Evolutionary conservation across 2,329 filamentous ascomycete species (phyloP), one percentile per base, ranked within the genome.

Genomic region (Sarocladiaceae sp.): DNA sequence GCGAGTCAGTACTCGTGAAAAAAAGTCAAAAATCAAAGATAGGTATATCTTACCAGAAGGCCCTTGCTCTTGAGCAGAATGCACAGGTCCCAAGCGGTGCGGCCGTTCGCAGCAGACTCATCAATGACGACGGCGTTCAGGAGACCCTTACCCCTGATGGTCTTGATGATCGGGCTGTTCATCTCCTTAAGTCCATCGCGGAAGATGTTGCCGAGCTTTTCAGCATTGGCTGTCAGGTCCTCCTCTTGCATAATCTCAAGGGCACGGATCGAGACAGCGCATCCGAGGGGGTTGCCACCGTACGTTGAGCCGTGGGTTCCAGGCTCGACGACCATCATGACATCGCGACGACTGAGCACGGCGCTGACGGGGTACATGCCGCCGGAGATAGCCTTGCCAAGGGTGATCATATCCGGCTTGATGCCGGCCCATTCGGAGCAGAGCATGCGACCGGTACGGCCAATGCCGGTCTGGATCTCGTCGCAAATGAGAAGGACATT

Each of bases 331-430:
- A 91, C 93, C 53, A 96, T 78, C 90, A 98, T 96, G 51, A 97
- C 75, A 46, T 96, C 90, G 68, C 85, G 89, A 57, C 82, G 82
- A 50, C 85, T 84, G 43, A 98, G 75, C 40, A 98, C 90, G 57
- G 84, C 89, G 49, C 89, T 95, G 47, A 98, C 93, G n/a, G 93
- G 93, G 69, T 98, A 98, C 85, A 97, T 93, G 65, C 93, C 93
- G 51, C 93, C 93, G 26, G 89, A 95, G 62, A 98, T 95, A 55
- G 93, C 93, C 73, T 98, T 98, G 60, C 93, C 93, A 26, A 98
- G 81, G 39, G 95, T 83, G 19, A 98, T 85, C 58, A 98, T 77
- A 62, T 98, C 93, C 31, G 91, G 93, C 73, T 91, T 94, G 73
- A 98, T 89, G 54, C 83, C 86, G 46, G 87, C 83, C 90, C 93